Evolutionary conservation across 108 stramenopile species (phyloP).

Genomic region (Parietichytrium sp.): DNA sequence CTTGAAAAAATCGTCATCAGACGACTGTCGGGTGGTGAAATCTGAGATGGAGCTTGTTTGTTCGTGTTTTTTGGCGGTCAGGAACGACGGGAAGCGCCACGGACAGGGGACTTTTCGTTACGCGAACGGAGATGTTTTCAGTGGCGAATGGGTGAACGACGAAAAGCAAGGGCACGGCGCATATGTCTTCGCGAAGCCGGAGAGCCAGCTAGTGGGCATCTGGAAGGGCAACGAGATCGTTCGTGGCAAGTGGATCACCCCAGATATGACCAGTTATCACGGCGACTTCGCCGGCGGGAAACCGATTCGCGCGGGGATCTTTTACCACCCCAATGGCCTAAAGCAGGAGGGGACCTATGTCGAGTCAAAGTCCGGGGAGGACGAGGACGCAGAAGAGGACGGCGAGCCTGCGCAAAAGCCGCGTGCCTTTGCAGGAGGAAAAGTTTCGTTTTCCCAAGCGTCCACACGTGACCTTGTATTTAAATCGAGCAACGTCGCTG

Average conservation of each 20-base stretch:
- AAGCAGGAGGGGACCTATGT: constrained; percentile 2
- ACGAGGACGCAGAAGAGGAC: background rate
- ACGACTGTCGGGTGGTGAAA: no score
- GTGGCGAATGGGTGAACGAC: background rate
- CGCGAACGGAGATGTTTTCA: constrained; percentile 12
- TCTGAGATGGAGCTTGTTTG: no score
- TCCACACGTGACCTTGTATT: background rate
- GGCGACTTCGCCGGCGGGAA: constrained; percentile 1
- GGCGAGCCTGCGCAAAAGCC: background rate
- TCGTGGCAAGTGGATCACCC: constrained; percentile 4
- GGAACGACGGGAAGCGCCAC: background rate
- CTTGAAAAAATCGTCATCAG: no score
- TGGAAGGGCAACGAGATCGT: background rate
- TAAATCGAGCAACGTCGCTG: background rate
- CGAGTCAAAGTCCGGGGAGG: constrained; percentile 4
- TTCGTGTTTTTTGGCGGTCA: no score
- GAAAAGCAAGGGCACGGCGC: constrained; percentile 32
- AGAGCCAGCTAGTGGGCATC: background rate
- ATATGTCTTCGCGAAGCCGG: background rate
- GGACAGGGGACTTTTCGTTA: background rate
- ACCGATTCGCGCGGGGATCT: background rate
- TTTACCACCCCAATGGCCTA: constrained; percentile 5
- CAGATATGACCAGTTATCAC: background rate
- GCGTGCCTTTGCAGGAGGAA: background rate
- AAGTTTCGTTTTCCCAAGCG: background rate